Base-by-base conservation (phyloP, 352 stramenopile genomes). In the Saprolegnia diclina region DNA sequence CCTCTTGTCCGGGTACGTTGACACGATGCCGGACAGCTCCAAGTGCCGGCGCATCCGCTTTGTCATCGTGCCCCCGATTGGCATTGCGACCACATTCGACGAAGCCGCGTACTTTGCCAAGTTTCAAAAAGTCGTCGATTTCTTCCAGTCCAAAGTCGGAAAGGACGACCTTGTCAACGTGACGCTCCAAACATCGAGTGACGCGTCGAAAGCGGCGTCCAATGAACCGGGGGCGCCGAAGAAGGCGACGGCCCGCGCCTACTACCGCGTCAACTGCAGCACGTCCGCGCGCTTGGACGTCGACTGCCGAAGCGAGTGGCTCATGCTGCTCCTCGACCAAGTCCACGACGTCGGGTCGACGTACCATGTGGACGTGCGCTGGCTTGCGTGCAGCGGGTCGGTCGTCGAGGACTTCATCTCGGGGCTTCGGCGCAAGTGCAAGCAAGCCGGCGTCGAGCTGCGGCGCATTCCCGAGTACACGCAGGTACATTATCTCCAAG, bases 381-480 rank as follows among this genome's bases (percentile, higher is more conserved):
- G 85, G 85, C 71, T 91, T 10, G 85, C 83, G n/a, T 92, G 85
- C 72, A 90, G 83, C 62, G 82, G 85, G 46, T 87, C 79, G 21
- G 79, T 85, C 24, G 78, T 82, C 0, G 85, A 92, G 53, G 85
- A 92, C 46, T 91, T 92, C 67, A 79, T 92, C 52, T 68, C 77
- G 16, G 80, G 78, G 19, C 69, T 92, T 35, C 75, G 78, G 46
- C 81, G 85, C 42, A 85, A 83, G 35, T 78, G 76, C 16, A 91
- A 91, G 65, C 85, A 92, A 62, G 74, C 77, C 10, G 74, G 79
- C 5, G 71, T 91, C 29, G 85, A 92, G 35, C 68, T 91, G 26
- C 81, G 80, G 1, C 85, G 82, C 19, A 77, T 92, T n/a, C 85
- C 85, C 5, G 85, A 91, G 71, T 92, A 90, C 64, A 83, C 80